These are phyloP conservation scores for Fonsecaea nubica DNA, from an alignment of 2,329 filamentous ascomycete genomes.

Conservation along the genomic window DNA sequence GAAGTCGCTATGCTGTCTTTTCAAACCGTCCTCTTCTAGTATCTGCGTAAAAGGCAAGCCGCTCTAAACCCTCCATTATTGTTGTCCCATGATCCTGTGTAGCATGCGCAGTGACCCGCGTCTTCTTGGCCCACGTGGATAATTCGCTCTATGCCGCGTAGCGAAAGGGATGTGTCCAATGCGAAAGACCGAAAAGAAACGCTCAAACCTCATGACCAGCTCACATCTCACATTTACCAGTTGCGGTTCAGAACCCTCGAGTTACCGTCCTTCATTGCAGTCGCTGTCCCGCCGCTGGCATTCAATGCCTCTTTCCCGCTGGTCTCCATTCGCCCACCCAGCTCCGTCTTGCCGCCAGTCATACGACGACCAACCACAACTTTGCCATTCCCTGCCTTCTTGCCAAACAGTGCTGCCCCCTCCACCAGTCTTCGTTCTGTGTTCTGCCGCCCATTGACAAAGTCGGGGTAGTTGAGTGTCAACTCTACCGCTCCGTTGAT, in stretches of 20 bases:
- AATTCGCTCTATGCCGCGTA: not conserved
- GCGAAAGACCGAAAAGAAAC: not conserved
- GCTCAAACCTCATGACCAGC: not conserved
- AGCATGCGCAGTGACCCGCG: not conserved
- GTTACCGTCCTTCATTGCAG: constrained; percentile 28
- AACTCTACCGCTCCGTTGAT: constrained; percentile 88
- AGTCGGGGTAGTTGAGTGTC: constrained; percentile 95
- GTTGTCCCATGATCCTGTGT: not conserved
- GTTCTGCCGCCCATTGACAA: constrained; percentile 78
- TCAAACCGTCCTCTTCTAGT: not conserved
- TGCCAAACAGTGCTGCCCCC: constrained; percentile 64
- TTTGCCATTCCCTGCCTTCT: constrained; percentile 42
- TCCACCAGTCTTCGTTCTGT: constrained; percentile 67
- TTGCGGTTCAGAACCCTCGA: constrained; percentile 28
- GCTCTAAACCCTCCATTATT: not conserved
- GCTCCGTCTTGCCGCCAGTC: constrained; percentile 39
- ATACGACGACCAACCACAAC: constrained; percentile 37
- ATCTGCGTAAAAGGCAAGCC: not conserved
- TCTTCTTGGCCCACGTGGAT: not conserved
- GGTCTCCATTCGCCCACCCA: constrained; percentile 37
- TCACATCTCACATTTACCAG: constrained; percentile 17
- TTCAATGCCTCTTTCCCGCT: constrained; percentile 28
- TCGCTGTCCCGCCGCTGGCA: constrained; percentile 25
- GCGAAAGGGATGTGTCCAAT: not conserved
- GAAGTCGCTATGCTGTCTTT: not conserved